Evolutionary conservation across 768 basidiomycete genomes (phyloP).

Genomic region (Hortiboletus flavorubellus): DNA sequence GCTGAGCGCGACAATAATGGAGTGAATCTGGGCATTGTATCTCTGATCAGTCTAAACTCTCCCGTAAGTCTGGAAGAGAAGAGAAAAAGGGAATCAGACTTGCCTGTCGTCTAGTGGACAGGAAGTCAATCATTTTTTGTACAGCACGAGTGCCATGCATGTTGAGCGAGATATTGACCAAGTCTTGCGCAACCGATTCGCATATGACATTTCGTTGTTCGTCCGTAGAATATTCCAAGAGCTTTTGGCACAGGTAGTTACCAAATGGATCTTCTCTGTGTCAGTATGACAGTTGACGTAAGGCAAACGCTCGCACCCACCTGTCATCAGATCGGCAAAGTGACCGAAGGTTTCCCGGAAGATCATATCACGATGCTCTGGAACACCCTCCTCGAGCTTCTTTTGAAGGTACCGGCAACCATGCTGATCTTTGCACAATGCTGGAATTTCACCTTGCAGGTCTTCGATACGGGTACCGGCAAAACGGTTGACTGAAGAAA

Average conservation of each 20-base stretch:
- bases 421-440: constrained; percentile 97
- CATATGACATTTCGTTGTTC: constrained; percentile 97
- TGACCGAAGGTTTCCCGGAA: constrained; percentile 98
- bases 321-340: constrained; percentile 98
- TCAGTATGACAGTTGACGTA: constrained; percentile 3
- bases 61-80: constrained; percentile 53
- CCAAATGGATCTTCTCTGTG: constrained; percentile 83
- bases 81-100: constrained; percentile 38
- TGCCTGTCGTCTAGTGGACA: constrained; percentile 91
- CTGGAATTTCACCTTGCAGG: constrained; percentile 89
- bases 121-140: constrained; percentile 99
- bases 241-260: constrained; percentile 98
- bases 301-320: constrained; percentile 37
- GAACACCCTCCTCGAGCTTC: constrained; percentile 93
- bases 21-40: constrained; percentile 90
- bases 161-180: constrained; percentile 97
- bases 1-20: constrained; percentile 94
- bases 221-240: constrained; percentile 94
- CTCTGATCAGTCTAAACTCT: constrained; percentile 69
- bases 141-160: constrained; percentile 99
- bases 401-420: constrained; percentile 98
- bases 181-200: constrained; percentile 95
- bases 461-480: constrained; percentile 95
- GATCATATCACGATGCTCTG: constrained; percentile 98
- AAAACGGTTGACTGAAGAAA: constrained; percentile 82